Evolutionary conservation across 306 rosid species (phyloP), one percentile per base, ranked within the genome.

Genomic region (Canavalia ensiformis): DNA sequence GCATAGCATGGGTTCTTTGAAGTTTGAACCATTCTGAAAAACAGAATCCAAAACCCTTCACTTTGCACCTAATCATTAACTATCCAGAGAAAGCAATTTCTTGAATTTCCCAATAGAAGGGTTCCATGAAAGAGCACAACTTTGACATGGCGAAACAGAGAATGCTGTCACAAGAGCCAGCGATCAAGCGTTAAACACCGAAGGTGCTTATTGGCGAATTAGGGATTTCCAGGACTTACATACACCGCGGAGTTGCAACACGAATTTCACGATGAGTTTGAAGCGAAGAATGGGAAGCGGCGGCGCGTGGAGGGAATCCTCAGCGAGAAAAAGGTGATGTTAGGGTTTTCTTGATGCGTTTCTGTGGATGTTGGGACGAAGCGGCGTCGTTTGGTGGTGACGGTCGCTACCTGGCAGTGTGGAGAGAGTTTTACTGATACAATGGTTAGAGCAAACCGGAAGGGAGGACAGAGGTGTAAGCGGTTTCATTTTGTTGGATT

Each of bases 121-220:
- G 28, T 83, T 86, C 85, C 85, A 83, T 2, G 83, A 9, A 57
- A 70, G 29, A 8, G 47, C 25, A 5, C 2, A 1, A n/a, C 5
- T 1, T 13, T 29, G 44, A 7, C 29, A 54, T 11, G 4, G 64
- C 37, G 3, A 83, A 57, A 42, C 87, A 83, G 8, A 86, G 46
- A 33, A 86, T 47, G 74, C 89, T 87, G 10, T 75, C 46, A 11
- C 87, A 83, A 65, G 89, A 86, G 0, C 81, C 87, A 6, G 57
- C 80, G 12, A 83, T 13, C 8, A 63, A 35, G 37, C 25, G 25
- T 18, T 18, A 18, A 18, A 18, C 25, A 18, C 25, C 13, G 39
- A 8, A 87, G 80, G 4, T 87, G 86, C 1, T 68, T 29, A 33
- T 58, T 73, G 3, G 72, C 83, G 59, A 87, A 87, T 87, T 1